Evolutionary conservation across 2,329 filamentous ascomycete species (phyloP), one percentile per base, ranked within the genome.

Genomic region (Aspergillus sojae): DNA sequence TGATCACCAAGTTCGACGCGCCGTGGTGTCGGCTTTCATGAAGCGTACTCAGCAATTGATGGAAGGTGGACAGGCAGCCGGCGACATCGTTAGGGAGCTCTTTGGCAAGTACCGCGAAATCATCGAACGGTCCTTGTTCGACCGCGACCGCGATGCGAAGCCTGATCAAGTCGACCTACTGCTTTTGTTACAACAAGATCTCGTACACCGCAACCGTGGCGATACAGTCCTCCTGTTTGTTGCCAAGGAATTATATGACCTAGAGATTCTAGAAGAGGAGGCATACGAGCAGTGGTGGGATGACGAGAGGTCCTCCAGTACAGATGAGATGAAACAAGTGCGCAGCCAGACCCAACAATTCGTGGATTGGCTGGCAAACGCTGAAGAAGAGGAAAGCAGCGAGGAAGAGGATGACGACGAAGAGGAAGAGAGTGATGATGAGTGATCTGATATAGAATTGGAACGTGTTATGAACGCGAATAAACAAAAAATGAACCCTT

Each of bases 201-300:
- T 96, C 16, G 83, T 86, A 34, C 87, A 88, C 62, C 82, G 86
- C 55, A 83, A 84, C 54, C 89, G 87, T 65, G 89, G 88, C 4
- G 85, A 90, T 72, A 78, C 82, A 43, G 85, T 97, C 11, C 84
- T 98, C 39, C 85, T 94, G 4, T 92, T 89, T 45, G 82, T 93
- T 70, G 86, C 93, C 69, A 95, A 96, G 80, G 91, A 93, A 77
- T 83, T 98, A 58, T 96, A 96, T 75, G 88, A 91, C 68, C 79
- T 91, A 56, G 95, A 98, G 68, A 85, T 96, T 19, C 80, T 97
- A 1, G 93, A 97, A 75, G 93, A 97, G 73, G 94, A 97, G 48
- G 93, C 91, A 0, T 91, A 97, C 68, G 81, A 94, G 71, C 85
- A 86, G 55, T 99, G 95, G 95, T 98, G 94, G 94, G 86, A 83